phyloP scores from a whole-genome alignment of 176 grass and related monocot species.

The Ananas comosus region DNA sequence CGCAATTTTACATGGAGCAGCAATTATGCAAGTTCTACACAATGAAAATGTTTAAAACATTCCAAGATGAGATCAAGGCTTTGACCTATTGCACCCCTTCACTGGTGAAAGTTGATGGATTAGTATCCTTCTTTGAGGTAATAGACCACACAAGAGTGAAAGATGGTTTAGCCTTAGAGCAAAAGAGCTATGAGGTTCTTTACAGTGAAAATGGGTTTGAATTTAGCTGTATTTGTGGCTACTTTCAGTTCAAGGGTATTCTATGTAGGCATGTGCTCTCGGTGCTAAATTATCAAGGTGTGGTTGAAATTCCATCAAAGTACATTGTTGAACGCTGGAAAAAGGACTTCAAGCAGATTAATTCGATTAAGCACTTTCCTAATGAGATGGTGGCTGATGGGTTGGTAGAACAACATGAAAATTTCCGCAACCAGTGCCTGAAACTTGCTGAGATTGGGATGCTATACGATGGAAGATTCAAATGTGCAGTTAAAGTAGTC shows the following conservation, averaged over 20 bases:
- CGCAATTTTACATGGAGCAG: slow-evolving; percentile 15
- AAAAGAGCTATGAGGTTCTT: background rate
- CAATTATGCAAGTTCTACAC: slow-evolving; percentile 15
- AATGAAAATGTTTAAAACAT: slow-evolving; percentile 12
- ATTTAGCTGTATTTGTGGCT: background rate
- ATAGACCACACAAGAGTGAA: slow-evolving; percentile 6
- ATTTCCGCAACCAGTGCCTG: background rate
- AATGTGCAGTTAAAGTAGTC: slow-evolving; percentile 1
- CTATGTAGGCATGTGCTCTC: slow-evolving; percentile 20
- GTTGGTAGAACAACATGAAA: background rate
- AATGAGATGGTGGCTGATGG: background rate
- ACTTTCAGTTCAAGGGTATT: slow-evolving; percentile 18
- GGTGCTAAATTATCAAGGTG: slow-evolving; percentile 1
- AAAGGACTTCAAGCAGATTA: slow-evolving; percentile 14
- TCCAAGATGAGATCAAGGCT: slow-evolving; percentile 16
- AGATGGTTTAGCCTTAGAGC: background rate
- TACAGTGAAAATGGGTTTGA: slow-evolving; percentile 7
- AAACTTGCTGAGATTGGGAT: slow-evolving; percentile 3
- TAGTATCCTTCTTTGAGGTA: slow-evolving; percentile 8
- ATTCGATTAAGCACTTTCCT: background rate
- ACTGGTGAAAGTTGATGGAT: background rate
- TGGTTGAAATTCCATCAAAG: slow-evolving; percentile 3
- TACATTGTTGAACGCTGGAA: slow-evolving; percentile 10
- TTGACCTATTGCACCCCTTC: slow-evolving; percentile 4
- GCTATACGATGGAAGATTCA: background rate